phyloP scores from a whole-genome alignment of 306 rosid genomes.

The Prinsepia uniflora region DNA sequence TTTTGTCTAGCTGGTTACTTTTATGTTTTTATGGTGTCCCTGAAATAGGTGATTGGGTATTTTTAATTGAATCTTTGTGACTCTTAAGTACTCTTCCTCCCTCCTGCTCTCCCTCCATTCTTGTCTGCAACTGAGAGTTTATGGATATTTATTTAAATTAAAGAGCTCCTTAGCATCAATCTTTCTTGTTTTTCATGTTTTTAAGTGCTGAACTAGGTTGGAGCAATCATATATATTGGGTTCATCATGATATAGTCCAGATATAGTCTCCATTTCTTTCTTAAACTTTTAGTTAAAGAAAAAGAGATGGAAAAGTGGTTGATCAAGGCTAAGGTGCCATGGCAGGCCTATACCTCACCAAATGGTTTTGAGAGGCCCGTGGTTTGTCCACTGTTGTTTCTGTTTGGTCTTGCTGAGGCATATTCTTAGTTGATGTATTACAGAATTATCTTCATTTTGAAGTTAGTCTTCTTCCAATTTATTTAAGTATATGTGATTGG shows the following conservation, averaged over 20 bases:
- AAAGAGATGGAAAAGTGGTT: too few species aligned
- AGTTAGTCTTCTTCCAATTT: neutral
- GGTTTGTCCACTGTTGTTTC: neutral
- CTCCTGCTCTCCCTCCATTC: neutral
- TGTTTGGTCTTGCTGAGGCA: neutral
- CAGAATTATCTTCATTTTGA: neutral
- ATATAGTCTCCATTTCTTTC: too few species aligned
- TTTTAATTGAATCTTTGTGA: neutral
- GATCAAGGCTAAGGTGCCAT: too few species aligned
- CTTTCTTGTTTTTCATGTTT: neutral
- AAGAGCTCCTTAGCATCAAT: neutral
- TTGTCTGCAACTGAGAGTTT: neutral
- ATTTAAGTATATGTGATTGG: neutral
- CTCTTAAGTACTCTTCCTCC: neutral
- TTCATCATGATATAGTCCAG: too few species aligned
- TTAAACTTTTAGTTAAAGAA: too few species aligned
- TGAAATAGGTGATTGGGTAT: neutral
- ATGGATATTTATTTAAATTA: neutral
- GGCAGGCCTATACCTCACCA: neutral
- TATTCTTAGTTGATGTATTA: neutral
- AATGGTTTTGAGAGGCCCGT: neutral
- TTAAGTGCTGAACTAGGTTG: too few species aligned
- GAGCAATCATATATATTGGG: too few species aligned
- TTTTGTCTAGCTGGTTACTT: neutral
- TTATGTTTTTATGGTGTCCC: neutral